A percentile compares a stretch with the other conserved stretches of the same genome.
Conservation (phyloP, 306 rosid species). For the Prosopis cineraria region DNA sequence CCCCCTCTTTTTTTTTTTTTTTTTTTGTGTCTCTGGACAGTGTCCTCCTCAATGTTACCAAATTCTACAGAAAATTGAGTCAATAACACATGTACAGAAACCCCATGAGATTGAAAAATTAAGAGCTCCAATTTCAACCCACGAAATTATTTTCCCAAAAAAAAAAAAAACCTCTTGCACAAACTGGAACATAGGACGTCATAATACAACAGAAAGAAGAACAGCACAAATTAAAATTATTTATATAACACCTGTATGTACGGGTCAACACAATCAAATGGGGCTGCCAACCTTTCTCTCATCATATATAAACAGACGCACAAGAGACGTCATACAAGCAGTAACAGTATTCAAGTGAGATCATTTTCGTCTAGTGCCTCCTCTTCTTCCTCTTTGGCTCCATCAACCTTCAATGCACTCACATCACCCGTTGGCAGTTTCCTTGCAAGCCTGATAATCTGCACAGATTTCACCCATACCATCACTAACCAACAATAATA, state of each 20-base stretch:
- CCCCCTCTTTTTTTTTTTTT: no score
- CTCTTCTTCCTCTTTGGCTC: conserved; percentile 53
- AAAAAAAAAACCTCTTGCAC: background rate
- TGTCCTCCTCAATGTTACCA: no score
- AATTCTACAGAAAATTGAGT: no score
- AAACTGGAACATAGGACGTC: background rate
- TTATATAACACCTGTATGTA: conserved; percentile 29
- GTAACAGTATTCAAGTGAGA: conserved; percentile 57
- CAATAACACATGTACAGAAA: background rate
- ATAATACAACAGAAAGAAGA: background rate
- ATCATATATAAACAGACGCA: background rate
- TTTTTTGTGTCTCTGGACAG: no score
- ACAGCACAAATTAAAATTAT: conserved; percentile 1
- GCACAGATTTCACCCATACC: conserved; percentile 38
- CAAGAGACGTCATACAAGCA: background rate
- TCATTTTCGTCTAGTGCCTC: conserved; percentile 83
- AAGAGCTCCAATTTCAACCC: background rate
- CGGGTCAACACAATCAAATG: conserved; percentile 21
- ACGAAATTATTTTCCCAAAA: background rate
- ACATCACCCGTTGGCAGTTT: conserved; percentile 92
- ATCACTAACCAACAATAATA: background rate
- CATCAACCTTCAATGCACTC: conserved; percentile 50
- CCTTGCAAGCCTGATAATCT: conserved; percentile 88
- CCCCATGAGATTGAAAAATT: background rate
- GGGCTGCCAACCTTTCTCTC: conserved; percentile 15